These are phyloP conservation scores for Neospermospora avenae DNA, from an alignment of 2,329 filamentous ascomycete genomes.

Conservation along the genomic window DNA sequence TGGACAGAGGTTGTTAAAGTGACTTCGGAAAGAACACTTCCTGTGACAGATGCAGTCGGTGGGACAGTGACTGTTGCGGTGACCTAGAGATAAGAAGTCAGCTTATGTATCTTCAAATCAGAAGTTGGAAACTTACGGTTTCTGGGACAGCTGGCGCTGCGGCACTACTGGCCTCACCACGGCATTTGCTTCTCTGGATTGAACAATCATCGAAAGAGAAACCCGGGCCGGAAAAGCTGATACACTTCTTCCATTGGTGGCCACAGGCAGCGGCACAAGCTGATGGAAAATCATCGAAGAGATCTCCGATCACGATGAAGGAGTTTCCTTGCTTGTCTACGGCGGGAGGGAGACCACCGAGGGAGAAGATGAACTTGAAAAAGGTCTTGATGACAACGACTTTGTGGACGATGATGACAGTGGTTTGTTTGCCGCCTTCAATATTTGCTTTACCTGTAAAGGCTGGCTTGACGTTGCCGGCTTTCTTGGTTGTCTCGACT, in stretches of 20 bases:
- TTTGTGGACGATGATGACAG: slow-evolving; percentile 15
- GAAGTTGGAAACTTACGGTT: slow-evolving; percentile 7
- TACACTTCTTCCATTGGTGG: slow-evolving; percentile 23
- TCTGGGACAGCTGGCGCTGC: slow-evolving; percentile 14
- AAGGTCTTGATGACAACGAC: slow-evolving; percentile 28
- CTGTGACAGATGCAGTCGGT: slow-evolving; percentile 9
- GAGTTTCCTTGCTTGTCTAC: slow-evolving; percentile 20
- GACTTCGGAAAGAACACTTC: slow-evolving; percentile 10
- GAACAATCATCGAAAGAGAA: slow-evolving; percentile 24
- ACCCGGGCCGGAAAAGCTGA: slow-evolving; percentile 20
- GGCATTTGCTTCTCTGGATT: slow-evolving; percentile 21
- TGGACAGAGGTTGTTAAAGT: slow-evolving; percentile 10
- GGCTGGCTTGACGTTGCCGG: slow-evolving; percentile 4
- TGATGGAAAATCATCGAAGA: slow-evolving; percentile 23
- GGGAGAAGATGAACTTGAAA: slow-evolving; percentile 25
- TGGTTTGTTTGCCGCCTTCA: not conserved
- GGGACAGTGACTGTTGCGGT: slow-evolving; percentile 12
- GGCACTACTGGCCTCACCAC: slow-evolving; percentile 16
- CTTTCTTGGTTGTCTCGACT: slow-evolving; percentile 10
- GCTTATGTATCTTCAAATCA: not conserved
- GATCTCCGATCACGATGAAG: slow-evolving; percentile 23
- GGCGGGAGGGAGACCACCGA: slow-evolving; percentile 25
- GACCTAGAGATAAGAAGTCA: not conserved
- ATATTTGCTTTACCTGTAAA: not conserved
- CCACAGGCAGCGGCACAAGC: slow-evolving; percentile 25